Base-by-base conservation (phyloP, 148 eudicot species). In the Diospyros kaki region DNA sequence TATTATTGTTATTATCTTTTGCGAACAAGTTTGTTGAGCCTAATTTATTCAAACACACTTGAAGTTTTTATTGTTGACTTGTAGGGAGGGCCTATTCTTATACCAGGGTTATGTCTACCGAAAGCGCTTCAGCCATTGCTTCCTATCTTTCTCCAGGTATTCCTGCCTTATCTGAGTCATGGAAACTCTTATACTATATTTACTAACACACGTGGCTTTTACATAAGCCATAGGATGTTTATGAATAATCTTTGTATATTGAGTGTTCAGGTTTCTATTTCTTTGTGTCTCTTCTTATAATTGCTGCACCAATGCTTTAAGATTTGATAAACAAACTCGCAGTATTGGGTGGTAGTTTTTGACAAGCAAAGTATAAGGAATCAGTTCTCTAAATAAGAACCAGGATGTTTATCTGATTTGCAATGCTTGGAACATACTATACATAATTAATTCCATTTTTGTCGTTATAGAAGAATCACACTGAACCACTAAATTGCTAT, bases 81-180 rank as follows among this genome's bases (percentile, higher is more conserved):
- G 71, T 82, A 95, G 98, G 97, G 96, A 66, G 97, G 96, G 71
- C 87, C 89, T 2, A 87, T 95, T 82, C 79, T 95, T 63, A 81
- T 95, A 69, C 94, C 98, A 73, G 98, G 98, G 50, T 87, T 95
- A 53, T 95, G 98, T 84, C 97, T 95, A 18, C 97, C 97, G 14
- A 95, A 90, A 83, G 94, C 97, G 72, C 96, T 95, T 78, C 97
- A 90, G 74, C 98, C 98, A 60, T 82, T 95, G 75, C 93, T 95
- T 82, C 97, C 97, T 12, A 87, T 95, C 67, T 95, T 90, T 80
- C 98, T 95, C 73, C 97, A 92, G 93, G 98, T 95, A 89, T 60
- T 59, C 40, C 17, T 50, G 40, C 42, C 28, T 10, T 41, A 15
- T 53, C 2, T 50, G 7, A 10, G 50, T 68, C 12, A 40, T 68